Evolutionary conservation across 345 rosid species (phyloP), one percentile per base, ranked within the genome.

Genomic region (Passiflora organensis): DNA sequence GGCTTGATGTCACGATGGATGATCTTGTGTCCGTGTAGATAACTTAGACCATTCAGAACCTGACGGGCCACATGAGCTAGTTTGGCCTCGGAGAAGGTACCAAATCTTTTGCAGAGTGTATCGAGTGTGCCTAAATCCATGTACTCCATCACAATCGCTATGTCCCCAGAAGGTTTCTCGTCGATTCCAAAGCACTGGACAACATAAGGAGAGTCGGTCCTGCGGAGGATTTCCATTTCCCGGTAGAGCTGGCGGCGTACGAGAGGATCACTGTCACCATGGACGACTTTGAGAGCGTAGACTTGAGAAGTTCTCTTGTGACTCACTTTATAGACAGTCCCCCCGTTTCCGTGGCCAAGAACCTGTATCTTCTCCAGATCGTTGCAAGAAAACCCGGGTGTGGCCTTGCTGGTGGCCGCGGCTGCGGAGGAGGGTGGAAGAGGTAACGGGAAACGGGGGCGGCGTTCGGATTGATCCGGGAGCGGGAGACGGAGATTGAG

Each of bases 1-100:
- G 97, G 97, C 64, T 90, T 90, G 5, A 87, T 78, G 43, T 90
- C 97, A 19, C 97, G 74, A 9, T 90, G 97, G 24, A 90, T 78
- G 63, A 90, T 85, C 48, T 83, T 83, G 13, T 67, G 75, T 39
- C 75, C 63, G 64, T 90, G 97, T 44, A 90, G 72, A 47, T 87
- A 90, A 21, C 39, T 59, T 5, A 90, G 64, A 0, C 97, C 97
- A 45, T 66, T 72, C 0, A 90, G 78, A 9, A 85, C 85, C 62
- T 91, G 85, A 15, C 70, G 56, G 1, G 91, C 91, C 9, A 85
- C 69, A 6, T 69, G 59, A 1, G 86, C 73, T 8, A 91, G 80
- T 0, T 50, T 38, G 1, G 48, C 6, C 62, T 91, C 97, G 1
- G 82, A 48, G 28, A 85, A 83, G 13, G 75, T 74, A 0, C 86